These are phyloP conservation scores for Extremus antarcticus DNA, from an alignment of 495 filamentous ascomycete species.

Conservation along the genomic window DNA sequence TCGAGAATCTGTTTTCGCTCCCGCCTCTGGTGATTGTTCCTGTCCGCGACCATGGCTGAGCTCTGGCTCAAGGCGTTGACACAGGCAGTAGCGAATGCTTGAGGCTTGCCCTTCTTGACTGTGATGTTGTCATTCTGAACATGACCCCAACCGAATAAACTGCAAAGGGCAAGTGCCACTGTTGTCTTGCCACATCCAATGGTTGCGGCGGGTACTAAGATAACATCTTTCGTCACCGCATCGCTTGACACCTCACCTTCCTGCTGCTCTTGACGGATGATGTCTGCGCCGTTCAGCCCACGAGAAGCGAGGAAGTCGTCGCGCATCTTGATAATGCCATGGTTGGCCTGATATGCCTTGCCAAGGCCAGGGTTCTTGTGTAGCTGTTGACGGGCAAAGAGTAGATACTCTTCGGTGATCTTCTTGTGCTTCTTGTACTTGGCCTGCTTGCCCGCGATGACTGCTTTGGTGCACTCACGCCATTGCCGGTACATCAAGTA, in stretches of 20 bases:
- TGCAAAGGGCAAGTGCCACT: constrained; percentile 65
- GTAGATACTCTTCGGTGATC: constrained; percentile 84
- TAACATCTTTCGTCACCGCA: constrained; percentile 49
- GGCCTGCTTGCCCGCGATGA: constrained; percentile 65
- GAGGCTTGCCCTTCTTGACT: constrained; percentile 58
- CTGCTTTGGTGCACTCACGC: constrained; percentile 89
- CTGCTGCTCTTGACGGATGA: constrained; percentile 53
- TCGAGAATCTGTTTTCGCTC: constrained; percentile 79
- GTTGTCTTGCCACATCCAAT: constrained; percentile 97
- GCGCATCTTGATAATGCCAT: constrained; percentile 89
- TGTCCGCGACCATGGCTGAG: constrained; percentile 77
- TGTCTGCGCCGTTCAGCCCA: constrained; percentile 76
- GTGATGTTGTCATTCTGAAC: constrained; percentile 93
- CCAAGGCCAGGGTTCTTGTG: constrained; percentile 49
- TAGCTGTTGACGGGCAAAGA: constrained; percentile 66
- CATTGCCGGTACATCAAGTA: constrained; percentile 98
- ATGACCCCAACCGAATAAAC: constrained; percentile 87
- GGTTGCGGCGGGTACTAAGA: constrained; percentile 79
- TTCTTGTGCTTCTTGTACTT: constrained; percentile 74
- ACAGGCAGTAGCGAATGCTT: constrained; percentile 58
- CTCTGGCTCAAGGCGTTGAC: constrained; percentile 44
- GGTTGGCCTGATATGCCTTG: constrained; percentile 67
- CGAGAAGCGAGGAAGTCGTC: constrained; percentile 73
- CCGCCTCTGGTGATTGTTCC: constrained; percentile 83
- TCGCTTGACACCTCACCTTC: constrained; percentile 31